Percentiles rank a stretch among this genome's conserved stretches.
Evolutionary conservation across 2,329 filamentous ascomycete species (phyloP).

Genomic region (Talaromyces sp.): DNA sequence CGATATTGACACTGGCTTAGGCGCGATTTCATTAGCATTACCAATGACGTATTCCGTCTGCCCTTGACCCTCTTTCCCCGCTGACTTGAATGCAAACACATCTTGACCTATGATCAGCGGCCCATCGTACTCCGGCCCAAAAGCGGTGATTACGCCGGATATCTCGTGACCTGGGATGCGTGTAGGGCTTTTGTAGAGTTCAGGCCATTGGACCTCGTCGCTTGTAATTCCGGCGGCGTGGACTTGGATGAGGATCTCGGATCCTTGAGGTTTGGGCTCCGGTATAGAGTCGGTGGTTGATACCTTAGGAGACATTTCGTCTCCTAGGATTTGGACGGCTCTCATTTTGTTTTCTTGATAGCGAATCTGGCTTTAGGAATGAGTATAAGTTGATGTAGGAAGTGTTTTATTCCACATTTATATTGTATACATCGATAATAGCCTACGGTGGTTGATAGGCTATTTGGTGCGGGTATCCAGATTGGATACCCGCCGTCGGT

Average conservation of each 20-base stretch:
- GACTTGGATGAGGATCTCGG: constrained; percentile 9
- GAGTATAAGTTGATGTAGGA: neutral
- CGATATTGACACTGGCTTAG: neutral
- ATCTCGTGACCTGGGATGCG: constrained; percentile 6
- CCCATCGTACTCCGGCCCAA: neutral
- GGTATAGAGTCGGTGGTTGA: neutral
- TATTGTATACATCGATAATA: neutral
- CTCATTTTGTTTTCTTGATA: neutral
- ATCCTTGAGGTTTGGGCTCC: neutral
- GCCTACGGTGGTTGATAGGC: neutral
- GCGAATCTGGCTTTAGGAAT: too few relatives aligned
- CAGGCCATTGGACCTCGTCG: constrained; percentile 9
- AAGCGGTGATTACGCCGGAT: neutral
- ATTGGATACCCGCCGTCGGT: neutral
- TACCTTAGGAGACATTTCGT: neutral
- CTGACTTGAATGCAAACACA: neutral
- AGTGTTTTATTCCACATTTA: neutral
- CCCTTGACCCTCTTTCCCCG: neutral
- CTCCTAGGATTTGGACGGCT: constrained; percentile 6
- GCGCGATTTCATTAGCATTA: neutral
- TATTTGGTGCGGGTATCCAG: neutral
- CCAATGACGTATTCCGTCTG: constrained; percentile 1
- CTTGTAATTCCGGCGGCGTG: constrained; percentile 7
- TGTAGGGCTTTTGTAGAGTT: neutral
- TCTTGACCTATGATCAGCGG: neutral